These are phyloP conservation scores for Cryptococcus floricola DNA, from an alignment of 1,284 basidiomycete species.

Conservation along the genomic window DNA sequence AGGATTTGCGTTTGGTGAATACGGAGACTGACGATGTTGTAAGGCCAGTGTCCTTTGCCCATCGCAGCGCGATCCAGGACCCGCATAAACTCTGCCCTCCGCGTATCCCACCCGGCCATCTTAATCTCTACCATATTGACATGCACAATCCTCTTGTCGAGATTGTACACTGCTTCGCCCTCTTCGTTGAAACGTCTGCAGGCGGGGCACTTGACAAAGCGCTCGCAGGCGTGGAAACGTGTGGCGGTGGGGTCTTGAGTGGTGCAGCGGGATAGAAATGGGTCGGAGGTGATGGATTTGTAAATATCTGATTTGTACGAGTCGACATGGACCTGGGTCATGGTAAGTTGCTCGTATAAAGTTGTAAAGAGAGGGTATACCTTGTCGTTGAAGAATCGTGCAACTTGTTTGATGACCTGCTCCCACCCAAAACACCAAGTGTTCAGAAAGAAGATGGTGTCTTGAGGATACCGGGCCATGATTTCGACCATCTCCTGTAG, in stretches of 20 bases:
- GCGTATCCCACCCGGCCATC: slow-evolving; percentile 49
- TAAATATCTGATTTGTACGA: slow-evolving; percentile 76
- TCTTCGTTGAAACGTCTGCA: slow-evolving; percentile 22
- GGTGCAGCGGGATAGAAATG: slow-evolving; percentile 61
- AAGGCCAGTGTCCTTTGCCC: slow-evolving; percentile 36
- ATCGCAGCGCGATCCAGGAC: slow-evolving; percentile 23
- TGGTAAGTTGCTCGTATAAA: not conserved
- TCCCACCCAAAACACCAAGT: slow-evolving; percentile 93
- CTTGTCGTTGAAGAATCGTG: slow-evolving; percentile 60
- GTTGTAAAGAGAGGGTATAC: slow-evolving; percentile 47
- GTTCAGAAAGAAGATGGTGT: slow-evolving; percentile 80
- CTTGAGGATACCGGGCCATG: slow-evolving; percentile 62
- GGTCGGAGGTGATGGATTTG: slow-evolving; percentile 55
- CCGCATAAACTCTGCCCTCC: slow-evolving; percentile 18
- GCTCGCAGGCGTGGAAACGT: slow-evolving; percentile 88
- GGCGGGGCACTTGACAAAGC: slow-evolving; percentile 64
- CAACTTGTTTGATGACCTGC: slow-evolving; percentile 71
- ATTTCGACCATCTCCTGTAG: slow-evolving; percentile 63
- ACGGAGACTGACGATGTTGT: too few relatives aligned
- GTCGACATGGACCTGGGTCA: slow-evolving; percentile 74
- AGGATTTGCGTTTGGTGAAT: too few relatives aligned
- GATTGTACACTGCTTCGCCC: slow-evolving; percentile 17
- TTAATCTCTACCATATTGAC: slow-evolving; percentile 54
- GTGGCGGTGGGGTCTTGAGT: slow-evolving; percentile 61
- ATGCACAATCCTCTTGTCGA: slow-evolving; percentile 27